Evolutionary conservation across 2,329 filamentous ascomycete genomes (phyloP).

Genomic region (Ophiostoma quercus): DNA sequence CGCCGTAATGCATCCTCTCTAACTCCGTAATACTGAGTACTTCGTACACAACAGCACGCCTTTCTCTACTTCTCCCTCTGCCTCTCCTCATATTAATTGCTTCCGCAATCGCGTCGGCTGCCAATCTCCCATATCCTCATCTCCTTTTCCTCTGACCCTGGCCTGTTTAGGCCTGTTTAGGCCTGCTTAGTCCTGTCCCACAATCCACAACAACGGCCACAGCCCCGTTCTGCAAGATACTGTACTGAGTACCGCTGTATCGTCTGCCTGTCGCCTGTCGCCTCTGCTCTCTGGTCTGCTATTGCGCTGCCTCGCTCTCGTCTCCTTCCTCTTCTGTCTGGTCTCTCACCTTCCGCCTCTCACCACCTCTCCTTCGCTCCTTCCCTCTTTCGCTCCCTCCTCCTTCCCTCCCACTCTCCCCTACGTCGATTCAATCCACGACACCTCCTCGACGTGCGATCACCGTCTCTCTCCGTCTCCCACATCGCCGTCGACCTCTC

Average conservation of each 20-base stretch:
- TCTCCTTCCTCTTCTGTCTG: not conserved
- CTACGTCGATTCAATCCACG: not conserved
- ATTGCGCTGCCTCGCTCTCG: not conserved
- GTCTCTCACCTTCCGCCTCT: not conserved
- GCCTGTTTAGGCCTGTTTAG: conserved; percentile 5
- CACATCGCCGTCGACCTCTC: not conserved
- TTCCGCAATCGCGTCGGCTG: conserved; percentile 4
- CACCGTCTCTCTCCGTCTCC: conserved; percentile 3
- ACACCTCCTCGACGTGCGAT: not conserved
- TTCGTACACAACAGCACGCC: not conserved
- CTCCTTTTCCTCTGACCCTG: conserved; percentile 2
- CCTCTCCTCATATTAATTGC: conserved; percentile 5
- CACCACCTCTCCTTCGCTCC: not conserved
- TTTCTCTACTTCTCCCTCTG: not conserved
- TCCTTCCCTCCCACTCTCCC: not conserved
- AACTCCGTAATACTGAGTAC: not conserved
- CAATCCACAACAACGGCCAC: conserved; percentile 6
- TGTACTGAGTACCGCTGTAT: not conserved
- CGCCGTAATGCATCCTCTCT: not conserved
- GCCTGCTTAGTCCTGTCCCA: not conserved
- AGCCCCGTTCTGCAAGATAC: conserved; percentile 1
- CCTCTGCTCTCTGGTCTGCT: no score
- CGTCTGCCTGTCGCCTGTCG: not conserved
- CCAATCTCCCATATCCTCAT: conserved; percentile 7
- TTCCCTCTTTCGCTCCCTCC: not conserved